phyloP scores from a whole-genome alignment of 371 early-diverging fungal species.

The Mortierella sp. region DNA sequence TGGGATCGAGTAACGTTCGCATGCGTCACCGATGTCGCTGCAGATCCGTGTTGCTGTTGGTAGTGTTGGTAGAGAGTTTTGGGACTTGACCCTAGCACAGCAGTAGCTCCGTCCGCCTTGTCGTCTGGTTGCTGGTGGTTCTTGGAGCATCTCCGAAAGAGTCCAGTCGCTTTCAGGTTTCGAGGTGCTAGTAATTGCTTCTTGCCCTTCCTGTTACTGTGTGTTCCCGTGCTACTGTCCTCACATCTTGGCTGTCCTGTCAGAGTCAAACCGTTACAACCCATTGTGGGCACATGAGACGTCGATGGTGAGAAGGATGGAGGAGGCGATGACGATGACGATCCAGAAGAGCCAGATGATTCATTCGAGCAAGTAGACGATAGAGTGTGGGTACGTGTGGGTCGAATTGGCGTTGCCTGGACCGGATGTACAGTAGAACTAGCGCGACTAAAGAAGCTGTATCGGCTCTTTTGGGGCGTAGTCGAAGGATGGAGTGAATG shows the following conservation, averaged over 20 bases:
- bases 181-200: too few relatives aligned
- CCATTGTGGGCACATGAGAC: conserved; percentile 7
- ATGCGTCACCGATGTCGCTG: too few relatives aligned
- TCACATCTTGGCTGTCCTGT: too few relatives aligned
- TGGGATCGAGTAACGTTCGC: too few relatives aligned
- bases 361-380: conserved; percentile 7
- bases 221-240: too few relatives aligned
- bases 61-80: not conserved
- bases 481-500: not conserved
- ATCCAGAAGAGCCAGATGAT: conserved; percentile 10
- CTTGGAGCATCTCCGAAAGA: too few relatives aligned
- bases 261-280: too few relatives aligned
- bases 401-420: conserved; percentile 15
- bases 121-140: too few relatives aligned
- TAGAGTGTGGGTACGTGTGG: conserved; percentile 25
- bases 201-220: too few relatives aligned
- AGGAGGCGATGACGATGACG: not conserved
- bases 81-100: too few relatives aligned
- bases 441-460: conserved; percentile 42
- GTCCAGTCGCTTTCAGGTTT: too few relatives aligned
- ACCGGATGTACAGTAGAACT: conserved; percentile 34
- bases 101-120: too few relatives aligned
- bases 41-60: conserved; percentile 3
- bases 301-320: conserved; percentile 7
- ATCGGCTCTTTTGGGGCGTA: conserved; percentile 28